A percentile compares a stretch with the other conserved stretches of the same genome.
Evolutionary conservation across 495 filamentous ascomycete genomes (phyloP).

Genomic region (Aeminium ludgeri): DNA sequence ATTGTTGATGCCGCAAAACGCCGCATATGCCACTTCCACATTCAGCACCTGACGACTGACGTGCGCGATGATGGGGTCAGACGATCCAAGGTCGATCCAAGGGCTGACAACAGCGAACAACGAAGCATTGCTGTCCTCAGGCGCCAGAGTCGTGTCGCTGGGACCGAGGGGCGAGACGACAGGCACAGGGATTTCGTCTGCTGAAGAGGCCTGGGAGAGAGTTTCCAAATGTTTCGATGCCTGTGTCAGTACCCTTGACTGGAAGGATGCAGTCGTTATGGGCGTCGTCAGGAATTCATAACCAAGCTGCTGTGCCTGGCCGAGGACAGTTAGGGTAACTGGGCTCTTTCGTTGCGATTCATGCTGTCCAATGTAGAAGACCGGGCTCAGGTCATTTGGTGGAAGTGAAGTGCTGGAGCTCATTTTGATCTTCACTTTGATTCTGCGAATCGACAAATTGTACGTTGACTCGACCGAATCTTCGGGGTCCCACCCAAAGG

Average conservation of each 20-base stretch:
- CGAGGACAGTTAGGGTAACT: constrained; percentile 46
- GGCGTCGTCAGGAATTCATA: constrained; percentile 86
- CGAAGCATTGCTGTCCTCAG: constrained; percentile 52
- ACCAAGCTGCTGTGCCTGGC: constrained; percentile 46
- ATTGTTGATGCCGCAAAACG: constrained; percentile 77
- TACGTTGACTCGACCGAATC: too few species aligned
- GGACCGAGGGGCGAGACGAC: constrained; percentile 49
- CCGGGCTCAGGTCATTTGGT: constrained; percentile 33
- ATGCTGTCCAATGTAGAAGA: constrained; percentile 74
- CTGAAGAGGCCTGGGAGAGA: constrained; percentile 24
- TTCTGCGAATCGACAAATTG: too few species aligned
- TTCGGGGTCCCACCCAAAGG: too few species aligned
- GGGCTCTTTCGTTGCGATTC: constrained; percentile 45
- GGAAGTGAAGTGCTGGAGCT: neutral
- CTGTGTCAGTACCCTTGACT: constrained; percentile 50
- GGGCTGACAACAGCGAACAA: constrained; percentile 57
- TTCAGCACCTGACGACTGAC: constrained; percentile 78
- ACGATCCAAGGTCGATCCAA: constrained; percentile 81
- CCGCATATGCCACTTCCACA: constrained; percentile 81
- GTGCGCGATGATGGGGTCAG: constrained; percentile 62
- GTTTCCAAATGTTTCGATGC: constrained; percentile 26
- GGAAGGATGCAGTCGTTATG: constrained; percentile 73
- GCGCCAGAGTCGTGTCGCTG: constrained; percentile 56
- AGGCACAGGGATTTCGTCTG: constrained; percentile 17
- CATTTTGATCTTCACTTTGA: neutral